A percentile compares a stretch with the other conserved stretches of the same genome.
phyloP scores from a whole-genome alignment of 1,139 yeast species.

The Yamadazyma dushanensis region DNA sequence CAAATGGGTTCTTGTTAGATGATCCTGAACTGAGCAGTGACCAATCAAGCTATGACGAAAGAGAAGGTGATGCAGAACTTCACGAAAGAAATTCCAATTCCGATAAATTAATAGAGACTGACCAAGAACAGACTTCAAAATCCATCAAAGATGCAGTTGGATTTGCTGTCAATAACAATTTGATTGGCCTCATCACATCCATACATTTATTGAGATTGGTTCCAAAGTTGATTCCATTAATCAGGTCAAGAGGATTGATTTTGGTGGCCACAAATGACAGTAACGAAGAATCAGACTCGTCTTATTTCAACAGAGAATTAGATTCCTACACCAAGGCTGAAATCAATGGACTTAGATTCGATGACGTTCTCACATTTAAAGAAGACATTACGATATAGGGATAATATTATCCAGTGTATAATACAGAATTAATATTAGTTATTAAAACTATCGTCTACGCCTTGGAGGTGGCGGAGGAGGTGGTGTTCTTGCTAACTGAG shows the following conservation, averaged over 20 bases:
- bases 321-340: slow-evolving; percentile 52
- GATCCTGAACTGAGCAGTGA: slow-evolving; percentile 9
- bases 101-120: slow-evolving; percentile 21
- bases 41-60: slow-evolving; percentile 7
- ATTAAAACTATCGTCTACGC: slow-evolving; percentile 11
- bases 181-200: slow-evolving; percentile 81
- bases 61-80: slow-evolving; percentile 24
- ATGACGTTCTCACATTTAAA: slow-evolving; percentile 66
- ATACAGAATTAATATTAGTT: not conserved
- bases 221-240: slow-evolving; percentile 73
- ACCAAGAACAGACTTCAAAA: slow-evolving; percentile 44
- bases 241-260: slow-evolving; percentile 78
- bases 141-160: slow-evolving; percentile 52
- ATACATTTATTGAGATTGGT: slow-evolving; percentile 68
- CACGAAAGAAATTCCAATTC: slow-evolving; percentile 23
- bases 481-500: slow-evolving; percentile 6
- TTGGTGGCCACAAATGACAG: slow-evolving; percentile 65
- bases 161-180: slow-evolving; percentile 78
- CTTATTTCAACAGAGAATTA: slow-evolving; percentile 32
- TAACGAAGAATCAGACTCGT: slow-evolving; percentile 30
- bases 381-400: slow-evolving; percentile 63
- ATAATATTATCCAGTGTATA: not conserved
- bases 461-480: slow-evolving; percentile 20
- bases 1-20: slow-evolving; percentile 42
- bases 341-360: slow-evolving; percentile 72